Percentiles rank a stretch among this genome's conserved stretches.
Evolutionary conservation across 495 filamentous ascomycete species (phyloP).

Genomic region (Barbatosphaeria neglecta): DNA sequence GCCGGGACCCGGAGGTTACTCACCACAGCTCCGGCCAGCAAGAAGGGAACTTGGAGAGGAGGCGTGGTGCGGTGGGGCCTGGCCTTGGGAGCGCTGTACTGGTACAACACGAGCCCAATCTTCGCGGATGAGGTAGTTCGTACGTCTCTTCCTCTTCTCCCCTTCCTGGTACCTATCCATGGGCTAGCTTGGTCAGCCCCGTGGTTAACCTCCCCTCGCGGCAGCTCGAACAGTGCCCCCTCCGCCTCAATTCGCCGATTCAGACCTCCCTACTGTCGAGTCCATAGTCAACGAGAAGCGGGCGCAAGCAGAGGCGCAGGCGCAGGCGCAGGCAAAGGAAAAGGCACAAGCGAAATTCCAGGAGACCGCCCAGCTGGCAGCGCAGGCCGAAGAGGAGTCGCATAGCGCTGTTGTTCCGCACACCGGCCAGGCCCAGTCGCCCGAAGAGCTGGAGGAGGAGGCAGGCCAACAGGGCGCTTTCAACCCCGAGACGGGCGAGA

Average conservation of each 20-base stretch:
- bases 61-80: slow-evolving; percentile 59
- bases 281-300: slow-evolving; percentile 41
- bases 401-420: slow-evolving; percentile 2
- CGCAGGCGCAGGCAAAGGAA: no score
- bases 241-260: slow-evolving; percentile 29
- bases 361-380: neutral
- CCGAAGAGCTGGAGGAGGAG: slow-evolving; percentile 64
- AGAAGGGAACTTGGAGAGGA: slow-evolving; percentile 76
- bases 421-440: slow-evolving; percentile 13
- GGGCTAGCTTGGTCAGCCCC: neutral
- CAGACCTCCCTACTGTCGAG: slow-evolving; percentile 37
- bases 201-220: neutral
- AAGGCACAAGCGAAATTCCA: neutral
- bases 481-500: slow-evolving; percentile 96
- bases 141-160: slow-evolving; percentile 30
- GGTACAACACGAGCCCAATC: slow-evolving; percentile 76
- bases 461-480: slow-evolving; percentile 81
- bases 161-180: neutral
- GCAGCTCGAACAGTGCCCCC: slow-evolving; percentile 22
- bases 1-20: slow-evolving; percentile 47
- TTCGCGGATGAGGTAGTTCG: slow-evolving; percentile 76
- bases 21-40: slow-evolving; percentile 52
- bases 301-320: slow-evolving; percentile 16
- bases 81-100: slow-evolving; percentile 73
- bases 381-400: slow-evolving; percentile 6